Evolutionary conservation across 257 asterid species (phyloP).

Genomic region (Capsicum rhomboideum): DNA sequence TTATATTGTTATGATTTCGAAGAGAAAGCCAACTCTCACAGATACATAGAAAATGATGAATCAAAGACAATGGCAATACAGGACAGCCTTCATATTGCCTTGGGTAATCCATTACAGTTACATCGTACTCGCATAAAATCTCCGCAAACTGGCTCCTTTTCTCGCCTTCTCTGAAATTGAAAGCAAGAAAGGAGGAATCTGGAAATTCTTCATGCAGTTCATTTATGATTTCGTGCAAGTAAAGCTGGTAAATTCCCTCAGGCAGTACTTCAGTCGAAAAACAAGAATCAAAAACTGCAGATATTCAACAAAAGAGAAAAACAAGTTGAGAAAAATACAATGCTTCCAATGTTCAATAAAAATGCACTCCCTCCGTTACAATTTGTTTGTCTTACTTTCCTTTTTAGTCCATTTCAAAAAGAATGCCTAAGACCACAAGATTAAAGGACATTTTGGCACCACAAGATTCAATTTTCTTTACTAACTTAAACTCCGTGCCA

Average conservation of each 20-base stretch:
- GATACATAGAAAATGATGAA: slow-evolving; percentile 83
- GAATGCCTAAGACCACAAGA: too few relatives aligned
- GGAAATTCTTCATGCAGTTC: slow-evolving; percentile 88
- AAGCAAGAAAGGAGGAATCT: slow-evolving; percentile 84
- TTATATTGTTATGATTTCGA: slow-evolving; percentile 67
- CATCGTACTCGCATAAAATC: slow-evolving; percentile 80
- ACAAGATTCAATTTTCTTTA: too few relatives aligned
- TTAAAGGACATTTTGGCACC: too few relatives aligned
- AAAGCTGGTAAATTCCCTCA: slow-evolving; percentile 82
- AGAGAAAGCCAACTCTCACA: slow-evolving; percentile 92
- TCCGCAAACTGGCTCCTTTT: slow-evolving; percentile 82
- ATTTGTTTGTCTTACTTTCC: too few relatives aligned
- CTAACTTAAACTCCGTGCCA: too few relatives aligned
- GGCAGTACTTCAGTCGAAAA: slow-evolving; percentile 95
- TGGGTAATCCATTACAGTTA: slow-evolving; percentile 89
- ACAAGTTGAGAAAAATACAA: not conserved
- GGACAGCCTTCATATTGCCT: slow-evolving; percentile 99
- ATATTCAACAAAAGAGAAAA: slow-evolving; percentile 9
- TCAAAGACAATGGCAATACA: slow-evolving; percentile 70
- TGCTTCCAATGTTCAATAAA: not conserved
- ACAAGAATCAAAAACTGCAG: slow-evolving; percentile 95
- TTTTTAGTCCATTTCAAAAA: too few relatives aligned
- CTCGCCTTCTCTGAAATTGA: slow-evolving; percentile 96
- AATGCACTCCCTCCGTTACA: not conserved
- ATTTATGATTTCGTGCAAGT: slow-evolving; percentile 77